phyloP scores from a whole-genome alignment of 768 basidiomycete species.

The Neoboletus brunneissimus region DNA sequence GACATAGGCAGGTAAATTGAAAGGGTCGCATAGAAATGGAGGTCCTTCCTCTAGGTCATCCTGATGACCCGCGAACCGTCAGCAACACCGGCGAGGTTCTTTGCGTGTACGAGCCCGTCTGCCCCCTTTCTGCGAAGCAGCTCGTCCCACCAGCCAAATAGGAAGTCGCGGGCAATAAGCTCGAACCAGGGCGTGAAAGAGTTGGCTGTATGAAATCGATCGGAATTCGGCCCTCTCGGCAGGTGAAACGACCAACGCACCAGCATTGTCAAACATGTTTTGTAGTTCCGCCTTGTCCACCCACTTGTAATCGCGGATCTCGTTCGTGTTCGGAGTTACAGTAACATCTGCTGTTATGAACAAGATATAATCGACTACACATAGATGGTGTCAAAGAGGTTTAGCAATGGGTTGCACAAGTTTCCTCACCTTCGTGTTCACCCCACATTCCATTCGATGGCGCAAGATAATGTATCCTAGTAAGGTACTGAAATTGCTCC shows the following conservation, averaged over 20 bases:
- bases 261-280: conserved; percentile 79
- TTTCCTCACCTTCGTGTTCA: conserved; percentile 85
- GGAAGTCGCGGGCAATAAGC: conserved; percentile 92
- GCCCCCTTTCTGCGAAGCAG: conserved; percentile 59
- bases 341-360: conserved; percentile 89
- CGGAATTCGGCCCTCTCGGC: not conserved
- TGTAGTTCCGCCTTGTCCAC: conserved; percentile 89
- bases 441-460: conserved; percentile 94
- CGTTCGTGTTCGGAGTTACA: conserved; percentile 79
- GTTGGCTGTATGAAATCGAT: conserved; percentile 49
- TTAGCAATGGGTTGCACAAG: not conserved
- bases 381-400: conserved; percentile 8
- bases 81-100: conserved; percentile 52
- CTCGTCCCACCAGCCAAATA: conserved; percentile 99
- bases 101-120: conserved; percentile 54
- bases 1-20: not conserved
- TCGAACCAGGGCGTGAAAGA: conserved; percentile 99
- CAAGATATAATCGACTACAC: conserved; percentile 92
- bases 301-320: conserved; percentile 88
- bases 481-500: conserved; percentile 90
- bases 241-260: conserved; percentile 41
- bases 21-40: not conserved
- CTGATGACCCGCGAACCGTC: conserved; percentile 74
- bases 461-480: conserved; percentile 95
- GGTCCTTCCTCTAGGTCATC: conserved; percentile 41